phyloP scores from a whole-genome alignment of 441 rosid species.

The Arabidopsis hybrid region DNA sequence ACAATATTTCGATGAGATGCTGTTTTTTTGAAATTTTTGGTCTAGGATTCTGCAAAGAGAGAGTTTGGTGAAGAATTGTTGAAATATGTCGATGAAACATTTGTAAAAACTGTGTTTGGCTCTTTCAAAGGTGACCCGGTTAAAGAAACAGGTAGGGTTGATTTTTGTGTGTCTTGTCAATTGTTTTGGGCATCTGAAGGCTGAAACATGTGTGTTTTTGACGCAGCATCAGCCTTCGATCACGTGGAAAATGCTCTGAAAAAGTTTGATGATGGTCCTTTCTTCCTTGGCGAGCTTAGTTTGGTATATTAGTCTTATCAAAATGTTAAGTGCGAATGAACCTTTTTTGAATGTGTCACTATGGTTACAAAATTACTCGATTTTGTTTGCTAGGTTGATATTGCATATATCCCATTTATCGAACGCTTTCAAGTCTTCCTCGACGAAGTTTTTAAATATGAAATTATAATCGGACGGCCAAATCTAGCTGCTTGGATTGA shows the following conservation, averaged over 20 bases:
- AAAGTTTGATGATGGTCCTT: slow-evolving; percentile 74
- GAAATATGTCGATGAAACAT: slow-evolving; percentile 55
- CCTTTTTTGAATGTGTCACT: neutral
- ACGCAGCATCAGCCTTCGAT: slow-evolving; percentile 57
- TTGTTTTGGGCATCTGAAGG: neutral
- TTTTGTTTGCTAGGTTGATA: slow-evolving; percentile 57
- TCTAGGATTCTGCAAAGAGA: slow-evolving; percentile 72
- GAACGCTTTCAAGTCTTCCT: slow-evolving; percentile 66
- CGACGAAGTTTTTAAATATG: slow-evolving; percentile 57
- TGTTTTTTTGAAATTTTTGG: neutral
- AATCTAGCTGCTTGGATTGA: slow-evolving; percentile 77
- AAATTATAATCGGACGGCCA: slow-evolving; percentile 73
- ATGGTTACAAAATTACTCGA: neutral
- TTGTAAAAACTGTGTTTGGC: slow-evolving; percentile 51
- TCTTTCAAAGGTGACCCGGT: slow-evolving; percentile 67
- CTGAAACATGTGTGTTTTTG: slow-evolving; percentile 18
- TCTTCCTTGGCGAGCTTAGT: slow-evolving; percentile 81
- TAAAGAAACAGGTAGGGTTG: slow-evolving; percentile 62
- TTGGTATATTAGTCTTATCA: slow-evolving; percentile 44
- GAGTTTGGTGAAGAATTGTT: slow-evolving; percentile 76
- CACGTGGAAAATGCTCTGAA: slow-evolving; percentile 66
- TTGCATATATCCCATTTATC: slow-evolving; percentile 74
- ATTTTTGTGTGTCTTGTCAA: neutral
- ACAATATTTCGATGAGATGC: neutral
- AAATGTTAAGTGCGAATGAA: neutral